Evolutionary conservation across 129 eudicot genomes (phyloP), one percentile per base, ranked within the genome.

Genomic region (carrot (Daucus carota)): DNA sequence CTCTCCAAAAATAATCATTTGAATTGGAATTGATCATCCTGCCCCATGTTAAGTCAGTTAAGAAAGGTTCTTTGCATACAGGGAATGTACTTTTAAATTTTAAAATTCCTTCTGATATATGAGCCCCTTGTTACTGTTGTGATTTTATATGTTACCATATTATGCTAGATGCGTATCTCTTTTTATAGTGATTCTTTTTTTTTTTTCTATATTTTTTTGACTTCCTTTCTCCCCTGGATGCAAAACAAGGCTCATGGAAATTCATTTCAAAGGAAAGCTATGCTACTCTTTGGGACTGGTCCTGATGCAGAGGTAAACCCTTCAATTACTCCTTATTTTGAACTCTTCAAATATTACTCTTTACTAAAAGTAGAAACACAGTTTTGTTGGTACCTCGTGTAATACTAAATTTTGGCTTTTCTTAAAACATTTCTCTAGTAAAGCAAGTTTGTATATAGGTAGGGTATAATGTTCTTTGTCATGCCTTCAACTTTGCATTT

Each of bases 231-330:
- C 18, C 20, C 38, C 38, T 29, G 18, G 62, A 77, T 73, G 72
- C 50, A 24, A 63, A 57, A 57, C 15, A 63, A 63, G 99, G 91
- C 87, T 45, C 93, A 87, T 24, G 99, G 99, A 75, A 89, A 94
- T 85, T 94, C 99, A 32, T 94, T 94, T 82, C 99, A 94, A 40
- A 94, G 86, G 92, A 94, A 91, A 85, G 83, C 86, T 82, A 71
- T 89, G 89, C 85, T 86, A 65, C 80, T 94, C 73, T 89, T 94
- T 80, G 99, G 97, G 36, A 84, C 86, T 17, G 84, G 94, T 68
- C 88, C 89, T 80, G 82, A 83, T 72, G 78, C 78, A 8, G 96
- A 91, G 96, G 98, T 94, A 87, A 82, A 72, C 29, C 12, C 52
- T 13, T 31, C 2, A 29, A 26, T 20, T 29, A 29, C 6, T 2